Evolutionary conservation across 306 rosid species (phyloP), one percentile per base, ranked within the genome.

Genomic region (Trifolium subterraneum): DNA sequence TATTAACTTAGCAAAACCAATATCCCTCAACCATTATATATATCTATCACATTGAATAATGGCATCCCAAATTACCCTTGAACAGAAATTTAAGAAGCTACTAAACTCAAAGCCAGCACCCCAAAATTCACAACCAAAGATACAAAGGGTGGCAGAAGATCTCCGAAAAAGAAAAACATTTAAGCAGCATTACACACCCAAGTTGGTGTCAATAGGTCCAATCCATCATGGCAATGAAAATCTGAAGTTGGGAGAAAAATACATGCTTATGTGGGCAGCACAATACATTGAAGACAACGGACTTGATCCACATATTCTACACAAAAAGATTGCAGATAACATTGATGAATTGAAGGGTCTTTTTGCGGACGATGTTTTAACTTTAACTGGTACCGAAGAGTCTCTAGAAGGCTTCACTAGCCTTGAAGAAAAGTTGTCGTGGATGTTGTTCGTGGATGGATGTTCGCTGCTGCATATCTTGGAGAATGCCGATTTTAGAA

Each of bases 121-220:
- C 18, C 5, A 5, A 25, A 15, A 19, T 1, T 11, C 15, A 36
- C 0, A 0, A 2, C 22, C 76, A 10, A 79, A 68, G 73, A 68
- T 80, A 15, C 83, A 80, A 39, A 7, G 4, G 16, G 83, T 80
- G 8, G 14, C 76, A 4, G n/a, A 13, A 11, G 1, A 48, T 68
- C 42, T 80, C 33, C 20, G 79, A 7, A 6, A 18, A 0, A 10
- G 79, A 60, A 0, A 48, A 2, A 1, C 10, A 0, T 74, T 60
- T 7, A 0, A 19, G 4, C 7, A 61, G 12, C 7, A 67, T 31
- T 80, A 74, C 72, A 25, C 1, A 0, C 84, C 84, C 4, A 73
- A 7, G 38, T 11, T 61, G 16, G 2, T 68, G 8, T 74, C 79
- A 25, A 20, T 80, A 0, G 76, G 76, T 25, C 79, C 72, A 6